Conservation (phyloP, 495 filamentous ascomycete species). For the Aspergillus egyptiacus region DNA sequence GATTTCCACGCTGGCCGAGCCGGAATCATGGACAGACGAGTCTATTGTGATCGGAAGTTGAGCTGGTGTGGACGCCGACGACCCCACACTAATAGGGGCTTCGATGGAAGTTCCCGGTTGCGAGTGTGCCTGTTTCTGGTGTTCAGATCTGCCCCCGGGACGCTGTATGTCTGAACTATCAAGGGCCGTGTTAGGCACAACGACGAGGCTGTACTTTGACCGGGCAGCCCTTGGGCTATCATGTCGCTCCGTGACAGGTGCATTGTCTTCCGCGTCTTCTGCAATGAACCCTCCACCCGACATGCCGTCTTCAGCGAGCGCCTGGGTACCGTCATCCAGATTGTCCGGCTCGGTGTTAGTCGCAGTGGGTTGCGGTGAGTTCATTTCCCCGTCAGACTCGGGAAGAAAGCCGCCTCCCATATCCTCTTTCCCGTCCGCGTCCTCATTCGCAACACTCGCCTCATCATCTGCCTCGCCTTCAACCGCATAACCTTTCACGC, state of each 20-base stretch:
- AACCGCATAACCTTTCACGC: conserved; percentile 58
- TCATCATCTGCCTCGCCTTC: conserved; percentile 41
- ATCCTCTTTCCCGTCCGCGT: conserved; percentile 26
- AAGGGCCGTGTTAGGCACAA: conserved; percentile 27
- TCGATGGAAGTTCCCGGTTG: background rate
- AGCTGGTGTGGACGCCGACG: conserved; percentile 4
- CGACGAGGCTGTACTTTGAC: conserved; percentile 31
- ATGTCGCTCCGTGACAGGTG: background rate
- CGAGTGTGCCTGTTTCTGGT: background rate
- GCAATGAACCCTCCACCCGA: conserved; percentile 26
- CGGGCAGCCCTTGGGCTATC: background rate
- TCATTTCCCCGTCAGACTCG: conserved; percentile 37
- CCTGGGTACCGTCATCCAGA: background rate
- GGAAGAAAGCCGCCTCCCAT: conserved; percentile 42
- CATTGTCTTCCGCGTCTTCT: conserved; percentile 5
- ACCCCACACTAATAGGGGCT: conserved; percentile 24
- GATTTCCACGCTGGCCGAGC: conserved; percentile 25
- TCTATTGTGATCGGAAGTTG: background rate
- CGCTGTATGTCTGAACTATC: no score
- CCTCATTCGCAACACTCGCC: conserved; percentile 14
- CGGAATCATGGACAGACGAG: conserved; percentile 12
- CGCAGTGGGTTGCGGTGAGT: background rate
- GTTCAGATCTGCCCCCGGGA: no score
- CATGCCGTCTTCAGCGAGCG: background rate
- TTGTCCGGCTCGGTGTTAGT: background rate